Base-by-base conservation (phyloP, 805 yeast species). In the Suhomyces kilbournensis region DNA sequence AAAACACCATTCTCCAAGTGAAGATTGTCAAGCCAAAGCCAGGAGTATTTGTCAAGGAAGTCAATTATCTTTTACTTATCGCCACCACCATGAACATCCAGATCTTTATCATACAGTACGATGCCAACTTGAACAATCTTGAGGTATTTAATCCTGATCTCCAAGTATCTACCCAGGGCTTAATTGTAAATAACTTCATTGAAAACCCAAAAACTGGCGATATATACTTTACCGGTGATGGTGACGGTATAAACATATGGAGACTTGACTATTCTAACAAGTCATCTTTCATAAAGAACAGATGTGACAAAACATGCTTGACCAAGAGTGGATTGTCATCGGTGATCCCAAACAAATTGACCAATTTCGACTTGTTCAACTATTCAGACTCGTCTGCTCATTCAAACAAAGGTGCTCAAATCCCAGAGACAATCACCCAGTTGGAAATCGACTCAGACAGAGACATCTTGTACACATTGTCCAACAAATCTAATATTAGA, bases 231-330 rank as follows among this genome's bases (percentile, higher is more conserved):
- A 78, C 88, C 7, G 96, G 96, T n/a, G 79, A 79, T 40, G 83
- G 85, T 19, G 90, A 88, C 58, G 93, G 91, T 1, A 71, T 77
- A 35, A 84, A 92, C 59, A 77, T 94, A 43, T 94, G 97, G 97
- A 93, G 90, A 64, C 74, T 94, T 50, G 85, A 83, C 53, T 94
- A 94, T 65, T 80, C 92, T 5, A 87, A 85, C 57, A 80, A 87
- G 23, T 94, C 90, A 46, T 86, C 89, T 50, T 93, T 97, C 89
- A 90, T 90, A 65, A 83, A 85, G 56, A 86, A 88, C 62, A 88
- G 85, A 60, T 88, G 96, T 63, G 83, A 83, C 60, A 91, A 91
- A 67, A 83, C 86, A 40, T 90, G 97, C 66, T 77, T 89, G 51
- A 90, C 97, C 10, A 44, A 84, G 82, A 69, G 81, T 81, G 58